Percentiles rank a stretch among this genome's conserved stretches.
Conservation (phyloP, 192 early-diverging fungal genomes). For the Coemansia sp. region DNA sequence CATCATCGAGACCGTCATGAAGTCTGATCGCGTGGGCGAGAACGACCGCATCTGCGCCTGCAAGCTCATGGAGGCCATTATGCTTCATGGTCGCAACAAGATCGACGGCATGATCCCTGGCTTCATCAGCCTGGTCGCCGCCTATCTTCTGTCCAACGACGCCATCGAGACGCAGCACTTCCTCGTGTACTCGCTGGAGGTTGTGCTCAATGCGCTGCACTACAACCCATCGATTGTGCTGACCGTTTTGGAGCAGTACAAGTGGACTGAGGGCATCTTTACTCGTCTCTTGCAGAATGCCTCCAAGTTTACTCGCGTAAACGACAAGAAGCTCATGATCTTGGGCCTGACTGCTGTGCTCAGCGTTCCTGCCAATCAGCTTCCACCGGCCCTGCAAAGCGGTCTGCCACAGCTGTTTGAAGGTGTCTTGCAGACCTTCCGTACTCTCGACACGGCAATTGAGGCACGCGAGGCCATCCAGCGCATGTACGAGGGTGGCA, state of each 20-base stretch:
- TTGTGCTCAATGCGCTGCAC: conserved; percentile 83
- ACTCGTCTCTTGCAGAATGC: conserved; percentile 75
- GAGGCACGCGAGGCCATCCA: conserved; percentile 53
- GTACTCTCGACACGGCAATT: conserved; percentile 67
- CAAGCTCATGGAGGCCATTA: conserved; percentile 83
- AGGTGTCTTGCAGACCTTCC: conserved; percentile 72
- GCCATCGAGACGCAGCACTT: conserved; percentile 69
- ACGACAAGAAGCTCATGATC: conserved; percentile 95
- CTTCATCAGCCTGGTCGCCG: conserved; percentile 70
- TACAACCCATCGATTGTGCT: conserved; percentile 86
- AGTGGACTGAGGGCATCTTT: conserved; percentile 79
- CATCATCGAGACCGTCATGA: conserved; percentile 85
- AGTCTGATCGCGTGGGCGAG: conserved; percentile 74
- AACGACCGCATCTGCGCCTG: conserved; percentile 80
- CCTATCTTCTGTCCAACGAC: conserved; percentile 63
- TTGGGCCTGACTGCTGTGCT: conserved; percentile 76
- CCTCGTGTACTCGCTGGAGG: conserved; percentile 76
- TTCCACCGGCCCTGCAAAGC: conserved; percentile 72
- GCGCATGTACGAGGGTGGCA: conserved; percentile 44
- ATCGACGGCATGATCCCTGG: conserved; percentile 74
- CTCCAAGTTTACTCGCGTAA: conserved; percentile 79
- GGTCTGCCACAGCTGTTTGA: conserved; percentile 78
- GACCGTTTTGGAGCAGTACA: conserved; percentile 74
- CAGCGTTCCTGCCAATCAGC: conserved; percentile 66
- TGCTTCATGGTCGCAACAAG: conserved; percentile 82